Conservation (phyloP, 257 asterid species). For the Ballota nigra region DNA sequence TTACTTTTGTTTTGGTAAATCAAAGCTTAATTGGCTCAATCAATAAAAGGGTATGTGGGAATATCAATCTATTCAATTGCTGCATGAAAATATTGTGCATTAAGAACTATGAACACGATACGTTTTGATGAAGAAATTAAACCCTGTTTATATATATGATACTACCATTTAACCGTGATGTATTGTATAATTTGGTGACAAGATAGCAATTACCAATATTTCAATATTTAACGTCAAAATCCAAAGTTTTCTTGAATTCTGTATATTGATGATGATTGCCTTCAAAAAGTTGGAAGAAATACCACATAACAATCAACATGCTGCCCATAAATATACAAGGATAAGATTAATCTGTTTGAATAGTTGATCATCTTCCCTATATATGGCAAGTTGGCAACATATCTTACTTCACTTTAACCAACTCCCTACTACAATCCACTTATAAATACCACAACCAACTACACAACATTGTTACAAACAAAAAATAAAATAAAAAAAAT, state of each 20-base stretch:
- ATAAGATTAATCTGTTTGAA: background rate
- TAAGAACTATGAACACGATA: background rate
- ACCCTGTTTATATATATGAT: no score
- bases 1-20: background rate
- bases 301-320: background rate
- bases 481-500: conserved; percentile 12
- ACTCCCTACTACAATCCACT: background rate
- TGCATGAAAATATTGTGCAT: background rate
- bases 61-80: background rate
- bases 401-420: background rate
- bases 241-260: background rate
- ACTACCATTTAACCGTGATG: no score
- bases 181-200: no score
- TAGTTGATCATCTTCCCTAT: conserved; percentile 6
- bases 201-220: no score
- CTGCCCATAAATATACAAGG: background rate
- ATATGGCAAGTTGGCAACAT: background rate
- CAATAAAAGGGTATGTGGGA: no score
- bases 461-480: background rate
- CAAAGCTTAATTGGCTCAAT: no score
- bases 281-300: background rate
- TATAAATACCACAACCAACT: background rate
- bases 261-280: background rate
- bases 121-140: no score
- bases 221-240: no score